Conservation (phyloP, 371 early-diverging fungal genomes). For the Batrachochytrium dendrobatidis region DNA sequence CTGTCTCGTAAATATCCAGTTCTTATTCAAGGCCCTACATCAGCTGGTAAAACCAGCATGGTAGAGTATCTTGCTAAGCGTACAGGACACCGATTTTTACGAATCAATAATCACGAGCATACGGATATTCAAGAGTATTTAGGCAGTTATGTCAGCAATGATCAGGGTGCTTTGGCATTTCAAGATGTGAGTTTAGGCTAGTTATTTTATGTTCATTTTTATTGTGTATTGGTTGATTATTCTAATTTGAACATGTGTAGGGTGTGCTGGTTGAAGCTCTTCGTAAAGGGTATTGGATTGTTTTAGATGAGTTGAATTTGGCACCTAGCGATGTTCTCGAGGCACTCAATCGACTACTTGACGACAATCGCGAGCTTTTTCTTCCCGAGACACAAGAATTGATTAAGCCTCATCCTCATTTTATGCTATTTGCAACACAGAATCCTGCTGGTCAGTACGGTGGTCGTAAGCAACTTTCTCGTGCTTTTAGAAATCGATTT, state of each 20-base stretch:
- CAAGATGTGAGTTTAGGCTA: slow-evolving; percentile 52
- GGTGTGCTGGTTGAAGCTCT: slow-evolving; percentile 96
- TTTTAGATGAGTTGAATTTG: slow-evolving; percentile 99
- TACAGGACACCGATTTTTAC: slow-evolving; percentile 90
- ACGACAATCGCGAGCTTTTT: slow-evolving; percentile 97
- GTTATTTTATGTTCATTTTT: not conserved
- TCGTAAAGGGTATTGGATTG: slow-evolving; percentile 97
- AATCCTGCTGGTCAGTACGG: slow-evolving; percentile 97
- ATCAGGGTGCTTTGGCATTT: slow-evolving; percentile 82
- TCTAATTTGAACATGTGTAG: slow-evolving; percentile 16
- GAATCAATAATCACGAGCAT: slow-evolving; percentile 99
- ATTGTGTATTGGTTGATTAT: no score
- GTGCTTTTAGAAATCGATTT: slow-evolving; percentile 99
- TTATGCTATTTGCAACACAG: slow-evolving; percentile 99
- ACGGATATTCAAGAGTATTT: slow-evolving; percentile 97
- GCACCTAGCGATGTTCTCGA: slow-evolving; percentile 99
- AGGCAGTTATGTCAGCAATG: slow-evolving; percentile 63
- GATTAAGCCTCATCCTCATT: slow-evolving; percentile 93
- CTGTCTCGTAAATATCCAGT: slow-evolving; percentile 90
- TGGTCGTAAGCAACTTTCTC: slow-evolving; percentile 97
- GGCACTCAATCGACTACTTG: slow-evolving; percentile 97
- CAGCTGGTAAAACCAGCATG: slow-evolving; percentile 99
- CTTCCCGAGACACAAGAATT: slow-evolving; percentile 96
- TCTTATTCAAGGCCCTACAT: slow-evolving; percentile 99
- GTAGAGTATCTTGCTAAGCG: slow-evolving; percentile 94